phyloP scores from a whole-genome alignment of 164 flowering plant species.

The Nymphaea thermarum region DNA sequence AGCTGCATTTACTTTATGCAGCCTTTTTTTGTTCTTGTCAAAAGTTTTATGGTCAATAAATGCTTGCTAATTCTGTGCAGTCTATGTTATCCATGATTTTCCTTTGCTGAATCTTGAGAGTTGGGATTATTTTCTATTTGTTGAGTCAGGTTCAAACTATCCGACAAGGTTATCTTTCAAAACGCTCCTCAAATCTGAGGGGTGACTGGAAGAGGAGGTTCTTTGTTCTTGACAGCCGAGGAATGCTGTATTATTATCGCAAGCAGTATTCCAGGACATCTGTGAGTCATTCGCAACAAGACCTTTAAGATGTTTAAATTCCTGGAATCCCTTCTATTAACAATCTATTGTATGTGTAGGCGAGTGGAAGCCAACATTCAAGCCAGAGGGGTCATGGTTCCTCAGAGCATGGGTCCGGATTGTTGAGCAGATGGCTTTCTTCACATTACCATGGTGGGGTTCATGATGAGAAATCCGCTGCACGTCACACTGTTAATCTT shows the following conservation, averaged over 20 bases:
- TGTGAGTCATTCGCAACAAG: slow-evolving; percentile 34
- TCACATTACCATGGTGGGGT: slow-evolving; percentile 87
- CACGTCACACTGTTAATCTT: slow-evolving; percentile 91
- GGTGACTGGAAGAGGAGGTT: slow-evolving; percentile 97
- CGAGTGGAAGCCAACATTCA: slow-evolving; percentile 41
- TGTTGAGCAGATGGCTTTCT: slow-evolving; percentile 92
- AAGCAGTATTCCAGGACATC: slow-evolving; percentile 40
- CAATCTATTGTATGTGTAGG: slow-evolving; percentile 23
- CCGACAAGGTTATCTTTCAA: slow-evolving; percentile 90
- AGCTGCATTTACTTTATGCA: not conserved
- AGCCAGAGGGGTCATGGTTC: slow-evolving; percentile 41
- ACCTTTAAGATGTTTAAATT: no score
- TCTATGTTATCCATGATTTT: no score
- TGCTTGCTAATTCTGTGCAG: no score
- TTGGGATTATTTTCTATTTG: not conserved
- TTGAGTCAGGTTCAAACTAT: slow-evolving; percentile 86
- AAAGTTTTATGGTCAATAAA: no score
- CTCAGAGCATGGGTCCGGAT: slow-evolving; percentile 74
- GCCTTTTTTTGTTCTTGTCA: not conserved
- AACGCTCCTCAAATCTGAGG: slow-evolving; percentile 89
- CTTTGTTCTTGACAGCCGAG: slow-evolving; percentile 94
- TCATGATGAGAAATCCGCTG: slow-evolving; percentile 92
- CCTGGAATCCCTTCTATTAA: no score
- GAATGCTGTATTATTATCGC: slow-evolving; percentile 90
- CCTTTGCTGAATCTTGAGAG: no score